phyloP scores from a whole-genome alignment of 495 filamentous ascomycete species.

The Neurospora sp. region DNA sequence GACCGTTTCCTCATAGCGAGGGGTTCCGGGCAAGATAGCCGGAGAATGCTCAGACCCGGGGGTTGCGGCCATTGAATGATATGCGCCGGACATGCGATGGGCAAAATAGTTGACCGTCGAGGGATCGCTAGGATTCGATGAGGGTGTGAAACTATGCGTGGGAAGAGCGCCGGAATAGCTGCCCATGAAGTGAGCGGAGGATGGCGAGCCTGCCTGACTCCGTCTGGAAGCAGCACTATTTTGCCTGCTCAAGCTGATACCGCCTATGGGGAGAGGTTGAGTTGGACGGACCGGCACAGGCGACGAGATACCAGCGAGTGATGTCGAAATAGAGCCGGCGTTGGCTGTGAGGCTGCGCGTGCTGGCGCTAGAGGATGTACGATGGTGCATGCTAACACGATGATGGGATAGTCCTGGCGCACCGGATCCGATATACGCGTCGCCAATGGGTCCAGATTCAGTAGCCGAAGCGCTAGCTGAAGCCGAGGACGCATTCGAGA shows the following conservation, averaged over 20 bases:
- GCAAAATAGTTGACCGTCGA: slow-evolving; percentile 23
- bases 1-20: slow-evolving; percentile 61
- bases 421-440: slow-evolving; percentile 19
- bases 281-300: slow-evolving; percentile 23
- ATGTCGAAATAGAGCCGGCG: slow-evolving; percentile 2
- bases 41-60: slow-evolving; percentile 28
- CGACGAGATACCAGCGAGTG: slow-evolving; percentile 21
- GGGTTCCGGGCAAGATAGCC: slow-evolving; percentile 39
- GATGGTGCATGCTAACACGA: slow-evolving; percentile 30
- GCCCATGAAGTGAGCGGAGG: slow-evolving; percentile 13
- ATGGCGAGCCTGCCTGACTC: slow-evolving; percentile 32
- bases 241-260: slow-evolving; percentile 30
- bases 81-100: slow-evolving; percentile 9
- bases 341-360: slow-evolving; percentile 39
- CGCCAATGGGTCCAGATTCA: slow-evolving; percentile 23
- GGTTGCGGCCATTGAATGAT: slow-evolving; percentile 6
- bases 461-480: slow-evolving; percentile 35
- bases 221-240: slow-evolving; percentile 34
- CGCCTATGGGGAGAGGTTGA: slow-evolving; percentile 17
- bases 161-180: background rate
- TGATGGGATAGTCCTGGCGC: slow-evolving; percentile 31
- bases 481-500: slow-evolving; percentile 69
- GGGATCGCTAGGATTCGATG: slow-evolving; percentile 13
- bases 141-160: slow-evolving; percentile 6
- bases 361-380: slow-evolving; percentile 41